A percentile compares a stretch with the other conserved stretches of the same genome.
Conservation (phyloP, 2,329 filamentous ascomycete species). For the Trichoderma koningiopsis region DNA sequence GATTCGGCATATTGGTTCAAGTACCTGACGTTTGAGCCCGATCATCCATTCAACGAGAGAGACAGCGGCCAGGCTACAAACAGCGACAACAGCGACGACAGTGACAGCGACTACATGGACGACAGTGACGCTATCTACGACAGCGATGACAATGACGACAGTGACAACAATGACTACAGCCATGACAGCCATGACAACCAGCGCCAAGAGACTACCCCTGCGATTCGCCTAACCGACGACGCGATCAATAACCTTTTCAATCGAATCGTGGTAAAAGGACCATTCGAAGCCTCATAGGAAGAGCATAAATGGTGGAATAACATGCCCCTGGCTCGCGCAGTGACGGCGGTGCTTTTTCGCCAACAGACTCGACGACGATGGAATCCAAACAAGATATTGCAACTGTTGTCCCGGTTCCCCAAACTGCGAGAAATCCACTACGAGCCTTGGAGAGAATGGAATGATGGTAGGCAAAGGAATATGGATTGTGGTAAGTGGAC, state of each 20-base stretch:
- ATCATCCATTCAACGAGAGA: background rate
- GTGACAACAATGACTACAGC: too few species aligned
- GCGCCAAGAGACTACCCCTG: background rate
- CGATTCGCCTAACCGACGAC: background rate
- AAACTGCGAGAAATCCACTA: slow-evolving; percentile 41
- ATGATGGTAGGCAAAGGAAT: background rate
- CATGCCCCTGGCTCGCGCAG: slow-evolving; percentile 34
- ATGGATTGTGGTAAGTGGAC: background rate
- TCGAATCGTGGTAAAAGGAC: slow-evolving; percentile 30
- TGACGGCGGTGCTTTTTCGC: slow-evolving; percentile 39
- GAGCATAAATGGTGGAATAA: background rate
- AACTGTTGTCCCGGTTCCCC: slow-evolving; percentile 37
- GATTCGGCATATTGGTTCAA: slow-evolving; percentile 38
- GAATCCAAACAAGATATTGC: slow-evolving; percentile 32
- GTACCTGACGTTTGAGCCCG: slow-evolving; percentile 31
- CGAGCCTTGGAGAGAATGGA: slow-evolving; percentile 41
- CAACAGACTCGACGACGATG: slow-evolving; percentile 40
- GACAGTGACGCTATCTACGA: too few species aligned
- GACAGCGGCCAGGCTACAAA: background rate
- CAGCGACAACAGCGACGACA: too few species aligned
- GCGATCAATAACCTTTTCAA: slow-evolving; percentile 27
- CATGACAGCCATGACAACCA: background rate
- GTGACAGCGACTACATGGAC: too few species aligned
- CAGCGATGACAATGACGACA: too few species aligned
- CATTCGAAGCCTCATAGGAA: background rate